Conservation (phyloP, 148 eudicot species). For the Fagopyrum tataricum region DNA sequence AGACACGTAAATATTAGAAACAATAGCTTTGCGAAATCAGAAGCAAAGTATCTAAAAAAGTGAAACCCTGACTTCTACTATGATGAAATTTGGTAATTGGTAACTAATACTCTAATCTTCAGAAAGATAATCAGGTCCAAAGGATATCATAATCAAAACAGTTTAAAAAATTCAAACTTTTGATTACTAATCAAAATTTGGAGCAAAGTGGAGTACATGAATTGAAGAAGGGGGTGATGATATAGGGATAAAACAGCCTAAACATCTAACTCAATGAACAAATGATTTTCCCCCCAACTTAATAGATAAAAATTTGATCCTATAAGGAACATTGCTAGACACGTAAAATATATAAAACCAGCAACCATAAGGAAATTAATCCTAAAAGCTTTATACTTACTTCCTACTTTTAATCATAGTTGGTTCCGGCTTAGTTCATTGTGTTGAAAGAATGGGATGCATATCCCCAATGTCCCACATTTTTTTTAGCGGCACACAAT, state of each 20-base stretch:
- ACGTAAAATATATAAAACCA: too few relatives aligned
- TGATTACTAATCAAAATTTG: neutral
- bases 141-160: neutral
- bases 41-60: neutral
- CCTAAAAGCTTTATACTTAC: neutral
- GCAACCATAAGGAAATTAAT: too few relatives aligned
- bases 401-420: neutral
- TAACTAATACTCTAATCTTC: neutral
- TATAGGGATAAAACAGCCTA: neutral
- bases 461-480: neutral
- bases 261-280: neutral
- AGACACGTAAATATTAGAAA: neutral
- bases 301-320: neutral
- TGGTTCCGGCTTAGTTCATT: neutral
- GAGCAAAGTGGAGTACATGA: neutral
- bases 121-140: neutral
- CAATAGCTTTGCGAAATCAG: neutral
- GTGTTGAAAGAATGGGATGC: too few relatives aligned
- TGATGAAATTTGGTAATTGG: neutral
- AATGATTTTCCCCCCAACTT: neutral
- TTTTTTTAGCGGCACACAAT: neutral
- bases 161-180: neutral
- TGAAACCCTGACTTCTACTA: neutral
- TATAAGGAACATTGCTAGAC: neutral
- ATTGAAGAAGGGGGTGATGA: neutral